phyloP scores from a whole-genome alignment of 2,329 filamentous ascomycete species.

The Epichloe glyceriae region DNA sequence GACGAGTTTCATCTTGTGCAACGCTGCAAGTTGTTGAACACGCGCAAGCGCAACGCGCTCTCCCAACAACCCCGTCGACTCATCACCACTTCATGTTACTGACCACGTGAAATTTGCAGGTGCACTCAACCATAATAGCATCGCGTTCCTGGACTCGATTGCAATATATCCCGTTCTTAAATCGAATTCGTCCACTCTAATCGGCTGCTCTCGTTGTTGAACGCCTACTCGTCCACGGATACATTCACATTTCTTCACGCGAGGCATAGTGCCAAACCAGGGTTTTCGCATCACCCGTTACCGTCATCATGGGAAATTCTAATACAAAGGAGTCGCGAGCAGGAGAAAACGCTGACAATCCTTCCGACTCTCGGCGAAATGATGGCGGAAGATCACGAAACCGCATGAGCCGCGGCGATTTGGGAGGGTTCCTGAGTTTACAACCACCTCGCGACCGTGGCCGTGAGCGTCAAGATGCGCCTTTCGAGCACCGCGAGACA shows the following conservation, averaged over 20 bases:
- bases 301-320: constrained; percentile 23
- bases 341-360: constrained; percentile 11
- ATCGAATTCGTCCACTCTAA: not conserved
- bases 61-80: not conserved
- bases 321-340: constrained; percentile 27
- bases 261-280: too few relatives aligned
- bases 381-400: constrained; percentile 13
- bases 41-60: not conserved
- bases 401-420: constrained; percentile 29
- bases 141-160: not conserved
- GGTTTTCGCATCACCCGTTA: not conserved
- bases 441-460: constrained; percentile 25
- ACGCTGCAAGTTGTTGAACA: not conserved
- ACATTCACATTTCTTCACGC: too few relatives aligned
- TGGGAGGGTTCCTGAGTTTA: constrained; percentile 33
- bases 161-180: not conserved
- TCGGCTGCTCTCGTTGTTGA: not conserved
- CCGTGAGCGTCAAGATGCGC: constrained; percentile 23
- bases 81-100: not conserved
- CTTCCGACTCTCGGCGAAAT: constrained; percentile 5
- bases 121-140: not conserved
- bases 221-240: not conserved
- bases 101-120: not conserved
- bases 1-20: not conserved
- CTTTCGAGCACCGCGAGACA: constrained; percentile 64